Base-by-base conservation (phyloP, 2,329 filamentous ascomycete species). In the Ophidiomyces ophidiicola region DNA sequence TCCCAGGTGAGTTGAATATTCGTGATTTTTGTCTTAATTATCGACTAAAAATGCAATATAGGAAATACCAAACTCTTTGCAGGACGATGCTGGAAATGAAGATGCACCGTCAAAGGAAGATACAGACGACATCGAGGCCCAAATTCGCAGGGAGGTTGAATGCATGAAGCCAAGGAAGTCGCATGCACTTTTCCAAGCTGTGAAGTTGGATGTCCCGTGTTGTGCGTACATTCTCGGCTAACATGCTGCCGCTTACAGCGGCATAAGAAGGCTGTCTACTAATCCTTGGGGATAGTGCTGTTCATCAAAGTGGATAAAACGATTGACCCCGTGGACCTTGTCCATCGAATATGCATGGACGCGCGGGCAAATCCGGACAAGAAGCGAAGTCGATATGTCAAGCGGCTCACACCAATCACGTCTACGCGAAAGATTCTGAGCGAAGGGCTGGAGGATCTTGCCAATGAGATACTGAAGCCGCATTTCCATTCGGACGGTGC, bases 381-480 rank as follows among this genome's bases (percentile, higher is more conserved):
- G 41, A 74, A 72, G 51, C 66, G 67, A 44, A 70, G 71, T 45
- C 67, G 74, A 42, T 77, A 66, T 51, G 66, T 76, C 33, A 72
- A 75, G 54, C 65, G 76, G 46, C 60, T 80, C 42, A 76, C 71
- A 15, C 76, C 76, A 12, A 68, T 78, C 46, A 70, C 64, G 17
- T 59, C 68, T 18, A 68, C 74, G 41, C 70, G 69, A 19, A 76
- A 75, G 53, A 72, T 72, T 23, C 66, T 72, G 20, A 64, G 66
- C 42, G 69, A 70, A 41, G 73, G 74, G 15, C 56, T 80, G 20
- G 69, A 72, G 42, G 66, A 66, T 37, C 66, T 78, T 38, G 71
- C 73, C 25, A 60, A 62, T 40, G 58, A 71, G 44, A 72, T 79
- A 23, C 63, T 80, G 29, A 66, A 66, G 42, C 69, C 72, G 35